Base-by-base conservation (phyloP, 2,329 filamentous ascomycete genomes). In the Myriosclerotinia scirpicola region DNA sequence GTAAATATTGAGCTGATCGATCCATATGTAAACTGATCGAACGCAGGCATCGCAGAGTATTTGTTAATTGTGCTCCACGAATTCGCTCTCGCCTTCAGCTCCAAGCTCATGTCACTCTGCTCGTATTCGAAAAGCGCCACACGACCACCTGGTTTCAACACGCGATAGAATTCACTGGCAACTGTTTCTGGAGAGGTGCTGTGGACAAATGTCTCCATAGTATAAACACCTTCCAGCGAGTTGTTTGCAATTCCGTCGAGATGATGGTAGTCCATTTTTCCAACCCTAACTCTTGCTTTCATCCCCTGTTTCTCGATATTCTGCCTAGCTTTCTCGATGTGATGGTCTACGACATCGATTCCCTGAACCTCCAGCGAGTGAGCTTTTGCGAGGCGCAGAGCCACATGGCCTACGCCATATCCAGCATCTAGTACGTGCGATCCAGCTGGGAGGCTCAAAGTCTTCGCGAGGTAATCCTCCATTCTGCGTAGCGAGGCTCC, bases 141-240 rank as follows among this genome's bases (percentile, higher is more conserved):
- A 1, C 76, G 75, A 1, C 83, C 83, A 38, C 83, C 83, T 1
- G 82, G 82, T 34, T 76, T 75, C 6, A 85, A 73, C 0, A 84
- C 69, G 17, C 82, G 79, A 71, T 77, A 79, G 74, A 85, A 84
- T 22, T 80, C 80, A 7, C 68, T 69, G 1, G 84, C 74, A 1
- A 80, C 83, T 8, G 72, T 74, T 52, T 77, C 69, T 0, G 81
- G 79, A 50, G 84, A 78, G 1, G 80, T 82, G 1, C 83, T 82
- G 70, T 86, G 83, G 0, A 84, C 83, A 56, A 86, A 79, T 0
- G 83, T 84, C 73, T 86, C 82, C 80, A 85, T 83, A 0, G 83
- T 85, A 72, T 85, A 86, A 38, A 82, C 75, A 4, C 83, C 83
- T 64, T 86, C 82, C 53, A 82, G 79, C 0, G 77, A 80, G 4